These are phyloP conservation scores for Tetrapyrgos nigripes DNA, from an alignment of 1,284 basidiomycete genomes.

Conservation along the genomic window DNA sequence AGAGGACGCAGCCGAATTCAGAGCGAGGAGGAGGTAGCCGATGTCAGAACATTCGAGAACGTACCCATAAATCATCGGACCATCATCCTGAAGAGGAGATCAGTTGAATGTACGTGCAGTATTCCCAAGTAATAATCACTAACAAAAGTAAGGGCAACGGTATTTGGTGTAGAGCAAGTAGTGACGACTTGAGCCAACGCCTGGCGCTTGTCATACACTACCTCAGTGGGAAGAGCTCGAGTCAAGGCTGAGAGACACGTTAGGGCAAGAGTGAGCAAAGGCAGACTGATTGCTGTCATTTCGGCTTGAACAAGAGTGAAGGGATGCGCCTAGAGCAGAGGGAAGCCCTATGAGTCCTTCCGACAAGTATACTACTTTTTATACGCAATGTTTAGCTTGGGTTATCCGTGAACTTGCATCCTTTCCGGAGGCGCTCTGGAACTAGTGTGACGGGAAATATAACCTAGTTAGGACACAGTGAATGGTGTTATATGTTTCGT, in stretches of 20 bases:
- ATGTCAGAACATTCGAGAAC: neutral
- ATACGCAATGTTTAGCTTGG: too few species aligned
- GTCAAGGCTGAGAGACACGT: neutral
- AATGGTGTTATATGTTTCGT: too few species aligned
- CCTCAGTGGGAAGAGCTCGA: neutral
- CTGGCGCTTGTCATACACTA: neutral
- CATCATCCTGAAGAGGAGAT: conserved; percentile 35
- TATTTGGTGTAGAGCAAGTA: conserved; percentile 40
- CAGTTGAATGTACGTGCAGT: neutral
- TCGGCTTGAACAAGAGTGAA: too few species aligned
- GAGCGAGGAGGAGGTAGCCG: neutral
- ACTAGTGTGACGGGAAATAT: too few species aligned
- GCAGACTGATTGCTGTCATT: too few species aligned
- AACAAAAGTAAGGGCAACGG: conserved; percentile 46
- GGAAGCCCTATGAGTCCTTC: too few species aligned
- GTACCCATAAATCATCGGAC: conserved; percentile 37
- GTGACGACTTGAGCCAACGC: conserved; percentile 36
- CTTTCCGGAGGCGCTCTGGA: too few species aligned
- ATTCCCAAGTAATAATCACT: conserved; percentile 16
- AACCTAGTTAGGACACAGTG: too few species aligned
- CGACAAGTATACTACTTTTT: too few species aligned
- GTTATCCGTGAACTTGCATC: too few species aligned
- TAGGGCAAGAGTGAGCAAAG: neutral
- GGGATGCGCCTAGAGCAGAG: too few species aligned
- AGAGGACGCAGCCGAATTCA: neutral